These are phyloP conservation scores for Hydrangea macrophylla DNA, from an alignment of 148 eudicot genomes.

Conservation along the genomic window DNA sequence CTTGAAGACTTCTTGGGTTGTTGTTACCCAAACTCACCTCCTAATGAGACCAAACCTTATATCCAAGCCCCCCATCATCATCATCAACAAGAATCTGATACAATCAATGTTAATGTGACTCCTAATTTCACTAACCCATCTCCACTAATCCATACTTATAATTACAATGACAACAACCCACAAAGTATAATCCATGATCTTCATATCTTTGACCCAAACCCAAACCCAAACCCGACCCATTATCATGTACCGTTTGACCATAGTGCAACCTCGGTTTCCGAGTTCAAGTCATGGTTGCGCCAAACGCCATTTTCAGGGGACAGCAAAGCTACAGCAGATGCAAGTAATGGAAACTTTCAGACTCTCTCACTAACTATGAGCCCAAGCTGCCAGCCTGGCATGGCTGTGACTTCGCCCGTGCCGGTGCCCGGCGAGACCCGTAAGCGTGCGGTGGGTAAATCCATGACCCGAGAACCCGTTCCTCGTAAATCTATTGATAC, in stretches of 20 bases:
- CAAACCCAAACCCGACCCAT: neutral
- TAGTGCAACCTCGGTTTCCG: conserved; percentile 27
- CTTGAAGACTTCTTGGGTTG: conserved; percentile 51
- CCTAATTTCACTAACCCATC: conserved; percentile 14
- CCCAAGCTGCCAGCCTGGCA: neutral
- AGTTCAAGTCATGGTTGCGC: conserved; percentile 54
- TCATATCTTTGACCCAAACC: conserved; percentile 9
- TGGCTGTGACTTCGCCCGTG: neutral
- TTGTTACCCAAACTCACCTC: conserved; percentile 24
- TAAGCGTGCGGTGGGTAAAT: conserved; percentile 28
- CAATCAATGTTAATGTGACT: conserved; percentile 14
- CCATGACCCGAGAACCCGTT: conserved; percentile 21
- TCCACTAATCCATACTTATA: conserved; percentile 7
- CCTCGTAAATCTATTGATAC: conserved; percentile 64
- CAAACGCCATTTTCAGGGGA: conserved; percentile 19
- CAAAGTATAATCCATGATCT: neutral
- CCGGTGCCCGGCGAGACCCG: conserved; percentile 21
- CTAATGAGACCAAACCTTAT: conserved; percentile 15
- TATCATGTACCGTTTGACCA: conserved; percentile 20
- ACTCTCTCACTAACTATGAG: conserved; percentile 25
- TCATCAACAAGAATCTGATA: neutral
- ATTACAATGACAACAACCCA: conserved; percentile 11
- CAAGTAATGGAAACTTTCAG: conserved; percentile 5
- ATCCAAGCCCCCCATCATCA: too few species aligned
- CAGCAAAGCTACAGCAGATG: neutral